Percentiles rank a stretch among this genome's conserved stretches.
Evolutionary conservation across 129 eudicot genomes (phyloP).

Genomic region (Artemisia annua): DNA sequence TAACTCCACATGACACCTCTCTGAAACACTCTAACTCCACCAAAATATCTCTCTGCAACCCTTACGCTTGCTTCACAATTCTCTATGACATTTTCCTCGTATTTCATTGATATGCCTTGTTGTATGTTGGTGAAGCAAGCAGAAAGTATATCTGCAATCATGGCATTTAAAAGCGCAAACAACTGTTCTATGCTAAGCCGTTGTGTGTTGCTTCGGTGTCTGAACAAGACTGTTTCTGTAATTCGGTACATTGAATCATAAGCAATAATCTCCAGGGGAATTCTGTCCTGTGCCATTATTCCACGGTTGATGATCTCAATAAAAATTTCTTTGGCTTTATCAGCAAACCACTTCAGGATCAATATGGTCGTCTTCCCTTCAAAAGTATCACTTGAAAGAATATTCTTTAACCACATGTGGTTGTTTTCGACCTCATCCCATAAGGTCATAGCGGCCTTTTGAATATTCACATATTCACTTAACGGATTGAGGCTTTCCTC

Average conservation of each 20-base stretch:
- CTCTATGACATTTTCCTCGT: not conserved
- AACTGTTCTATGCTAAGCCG: not conserved
- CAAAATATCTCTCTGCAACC: not conserved
- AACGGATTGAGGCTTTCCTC: not conserved
- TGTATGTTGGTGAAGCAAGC: slow-evolving; percentile 18
- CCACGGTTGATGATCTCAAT: not conserved
- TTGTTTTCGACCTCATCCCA: slow-evolving; percentile 7
- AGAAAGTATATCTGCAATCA: slow-evolving; percentile 5
- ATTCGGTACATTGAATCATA: slow-evolving; percentile 5
- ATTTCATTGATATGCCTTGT: not conserved
- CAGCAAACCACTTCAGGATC: not conserved
- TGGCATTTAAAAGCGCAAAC: not conserved
- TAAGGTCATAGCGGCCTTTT: not conserved
- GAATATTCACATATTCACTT: not conserved
- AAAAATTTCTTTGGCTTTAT: not conserved
- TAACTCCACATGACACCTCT: no score
- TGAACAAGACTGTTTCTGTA: not conserved
- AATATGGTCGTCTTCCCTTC: not conserved
- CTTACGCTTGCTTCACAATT: not conserved
- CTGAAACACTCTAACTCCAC: not conserved
- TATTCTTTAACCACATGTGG: not conserved
- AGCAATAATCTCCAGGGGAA: not conserved
- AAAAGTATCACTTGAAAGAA: not conserved
- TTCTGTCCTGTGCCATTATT: not conserved
- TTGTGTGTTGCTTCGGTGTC: not conserved